Base-by-base conservation (phyloP, 768 basidiomycete species). In the Rhodotorula taiwanensis region DNA sequence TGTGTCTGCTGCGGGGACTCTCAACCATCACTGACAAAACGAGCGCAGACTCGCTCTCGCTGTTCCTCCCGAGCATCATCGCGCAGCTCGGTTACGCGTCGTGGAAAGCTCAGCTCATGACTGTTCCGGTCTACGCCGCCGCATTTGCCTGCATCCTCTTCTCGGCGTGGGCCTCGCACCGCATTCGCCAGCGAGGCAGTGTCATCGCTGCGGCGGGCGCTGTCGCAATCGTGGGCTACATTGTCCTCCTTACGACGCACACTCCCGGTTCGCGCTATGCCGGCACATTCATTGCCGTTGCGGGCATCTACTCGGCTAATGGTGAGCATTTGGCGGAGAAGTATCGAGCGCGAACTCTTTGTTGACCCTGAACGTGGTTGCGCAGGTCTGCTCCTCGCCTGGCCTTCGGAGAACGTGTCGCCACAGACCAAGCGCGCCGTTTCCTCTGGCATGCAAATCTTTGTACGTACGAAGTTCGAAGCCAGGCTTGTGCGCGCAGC, bases 11-110 rank as follows among this genome's bases (percentile, higher is more conserved):
- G 30, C 80, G 79, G 45, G n/a, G 20, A 23, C 25, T 18, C 1
- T n/a, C 3, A 6, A 25, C 34, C 34, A 33, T 18, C 20, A 15
- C 28, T 7, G 28, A 10, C 31, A 31, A 28, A 9, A 13, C 41
- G 80, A 34, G 86, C 16, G 84, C 83, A 55, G 58, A 60, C 54
- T 83, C 83, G 4, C 85, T 82, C 69, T 67, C 58, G 52, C 83
- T 86, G 67, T 88, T 89, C 75, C 78, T 83, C 11, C 87, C 87
- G 15, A 83, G 84, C 5, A 87, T 89, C 74, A 82, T 89, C 54
- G 70, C 81, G 27, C 82, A 83, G 10, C 78, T 88, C 13, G 84
- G 84, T 13, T 72, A 49, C 50, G 51, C 51, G 0, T 27, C 41
- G 6, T 84, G 83, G 83, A 77, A 83, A 72, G 83, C 62, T 0